Evolutionary conservation across 768 basidiomycete genomes (phyloP).

Genomic region (Suillus spraguei): DNA sequence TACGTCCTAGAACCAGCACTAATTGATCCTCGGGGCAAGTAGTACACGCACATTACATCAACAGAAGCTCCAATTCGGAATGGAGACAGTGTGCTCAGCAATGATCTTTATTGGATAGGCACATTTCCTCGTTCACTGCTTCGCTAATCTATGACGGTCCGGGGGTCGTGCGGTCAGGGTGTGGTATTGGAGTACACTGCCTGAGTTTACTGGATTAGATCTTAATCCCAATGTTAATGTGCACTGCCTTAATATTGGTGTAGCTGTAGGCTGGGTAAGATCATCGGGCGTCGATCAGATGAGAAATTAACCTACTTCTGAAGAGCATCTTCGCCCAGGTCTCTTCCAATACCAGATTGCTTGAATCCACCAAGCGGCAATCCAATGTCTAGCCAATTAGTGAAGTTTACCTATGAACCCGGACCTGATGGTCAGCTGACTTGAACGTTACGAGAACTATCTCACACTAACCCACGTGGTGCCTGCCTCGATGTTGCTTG

Average conservation of each 20-base stretch:
- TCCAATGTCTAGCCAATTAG: slow-evolving; percentile 31
- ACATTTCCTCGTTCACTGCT: slow-evolving; percentile 7
- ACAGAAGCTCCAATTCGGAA: slow-evolving; percentile 5
- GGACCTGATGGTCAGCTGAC: slow-evolving; percentile 14
- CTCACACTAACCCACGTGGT: slow-evolving; percentile 62
- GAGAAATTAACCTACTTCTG: slow-evolving; percentile 38
- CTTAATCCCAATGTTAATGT: slow-evolving; percentile 51
- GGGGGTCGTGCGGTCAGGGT: slow-evolving; percentile 6
- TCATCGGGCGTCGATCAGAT: slow-evolving; percentile 51
- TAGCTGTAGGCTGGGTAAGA: slow-evolving; percentile 38
- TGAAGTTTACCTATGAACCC: slow-evolving; percentile 79
- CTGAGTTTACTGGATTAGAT: slow-evolving; percentile 16
- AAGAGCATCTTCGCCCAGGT: slow-evolving; percentile 76
- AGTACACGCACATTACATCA: slow-evolving; percentile 6
- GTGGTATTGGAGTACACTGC: slow-evolving; percentile 5
- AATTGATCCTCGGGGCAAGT: slow-evolving; percentile 5
- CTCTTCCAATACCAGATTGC: slow-evolving; percentile 79
- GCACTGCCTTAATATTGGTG: slow-evolving; percentile 61
- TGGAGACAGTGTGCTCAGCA: slow-evolving; percentile 4
- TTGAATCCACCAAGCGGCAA: slow-evolving; percentile 89
- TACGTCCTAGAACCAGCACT: slow-evolving; percentile 3
- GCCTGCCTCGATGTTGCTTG: slow-evolving; percentile 78
- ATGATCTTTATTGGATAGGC: slow-evolving; percentile 5
- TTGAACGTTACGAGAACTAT: not conserved
- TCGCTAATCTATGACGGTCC: slow-evolving; percentile 6